These are phyloP conservation scores for Lactarius vividus DNA, from an alignment of 768 basidiomycete species.

Conservation along the genomic window DNA sequence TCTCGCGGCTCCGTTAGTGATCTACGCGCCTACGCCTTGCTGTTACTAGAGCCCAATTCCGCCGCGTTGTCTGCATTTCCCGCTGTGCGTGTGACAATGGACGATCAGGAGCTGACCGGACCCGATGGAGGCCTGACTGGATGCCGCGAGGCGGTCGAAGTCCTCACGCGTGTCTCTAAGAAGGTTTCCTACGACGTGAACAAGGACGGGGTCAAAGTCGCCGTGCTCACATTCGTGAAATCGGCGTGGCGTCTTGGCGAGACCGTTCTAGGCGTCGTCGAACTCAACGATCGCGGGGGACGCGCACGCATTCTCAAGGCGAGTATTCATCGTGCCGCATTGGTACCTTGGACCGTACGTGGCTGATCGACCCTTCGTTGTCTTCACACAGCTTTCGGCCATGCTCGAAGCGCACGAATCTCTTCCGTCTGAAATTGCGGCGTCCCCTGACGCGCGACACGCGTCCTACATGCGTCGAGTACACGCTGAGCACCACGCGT, in stretches of 20 bases:
- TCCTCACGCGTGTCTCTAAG: slow-evolving; percentile 83
- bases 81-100: not conserved
- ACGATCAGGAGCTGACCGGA: slow-evolving; percentile 34
- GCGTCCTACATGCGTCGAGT: slow-evolving; percentile 57
- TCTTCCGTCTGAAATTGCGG: slow-evolving; percentile 59
- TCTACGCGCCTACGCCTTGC: slow-evolving; percentile 22
- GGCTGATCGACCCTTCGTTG: not conserved
- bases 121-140: slow-evolving; percentile 52
- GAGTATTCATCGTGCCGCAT: slow-evolving; percentile 1
- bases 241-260: slow-evolving; percentile 90
- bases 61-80: slow-evolving; percentile 16
- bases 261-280: slow-evolving; percentile 84
- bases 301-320: slow-evolving; percentile 83
- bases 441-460: slow-evolving; percentile 42
- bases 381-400: slow-evolving; percentile 65
- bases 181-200: slow-evolving; percentile 96
- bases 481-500: slow-evolving; percentile 83
- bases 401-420: slow-evolving; percentile 87
- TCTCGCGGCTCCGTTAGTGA: slow-evolving; percentile 21
- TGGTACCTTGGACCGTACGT: not conserved
- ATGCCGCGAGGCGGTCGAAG: slow-evolving; percentile 86
- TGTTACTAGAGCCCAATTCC: slow-evolving; percentile 22
- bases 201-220: slow-evolving; percentile 88
- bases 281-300: slow-evolving; percentile 72
- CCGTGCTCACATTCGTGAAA: slow-evolving; percentile 89